phyloP scores from a whole-genome alignment of 164 flowering plant genomes.

The Malania oleifera region DNA sequence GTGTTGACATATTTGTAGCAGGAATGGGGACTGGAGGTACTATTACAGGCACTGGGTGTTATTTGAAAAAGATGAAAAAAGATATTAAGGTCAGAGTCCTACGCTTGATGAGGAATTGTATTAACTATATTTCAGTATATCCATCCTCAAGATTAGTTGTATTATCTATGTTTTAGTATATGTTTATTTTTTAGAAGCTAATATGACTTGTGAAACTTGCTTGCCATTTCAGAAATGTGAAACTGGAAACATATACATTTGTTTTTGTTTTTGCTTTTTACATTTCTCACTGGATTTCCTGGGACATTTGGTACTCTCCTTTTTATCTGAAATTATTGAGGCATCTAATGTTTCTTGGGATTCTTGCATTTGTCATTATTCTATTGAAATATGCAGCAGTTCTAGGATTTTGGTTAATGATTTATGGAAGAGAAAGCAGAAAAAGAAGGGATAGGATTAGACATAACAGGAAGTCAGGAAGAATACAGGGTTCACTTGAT shows the following conservation, averaged over 20 bases:
- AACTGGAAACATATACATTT: neutral
- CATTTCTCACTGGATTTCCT: neutral
- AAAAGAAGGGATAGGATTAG: too few relatives aligned
- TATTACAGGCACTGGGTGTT: slow-evolving; percentile 66
- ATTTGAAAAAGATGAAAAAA: slow-evolving; percentile 69
- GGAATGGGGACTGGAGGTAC: slow-evolving; percentile 87
- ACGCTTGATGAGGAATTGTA: neutral
- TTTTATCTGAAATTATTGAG: too few relatives aligned
- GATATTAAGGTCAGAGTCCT: slow-evolving; percentile 48
- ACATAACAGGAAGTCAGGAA: too few relatives aligned
- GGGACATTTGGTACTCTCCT: too few relatives aligned
- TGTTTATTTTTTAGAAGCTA: neutral
- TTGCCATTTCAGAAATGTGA: neutral
- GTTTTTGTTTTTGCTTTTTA: neutral
- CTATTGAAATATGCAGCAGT: too few relatives aligned
- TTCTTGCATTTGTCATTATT: too few relatives aligned
- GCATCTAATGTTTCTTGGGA: too few relatives aligned
- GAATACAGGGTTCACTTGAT: too few relatives aligned
- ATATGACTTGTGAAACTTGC: neutral
- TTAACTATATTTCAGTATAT: neutral
- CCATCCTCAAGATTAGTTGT: neutral
- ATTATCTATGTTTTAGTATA: neutral
- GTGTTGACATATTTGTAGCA: slow-evolving; percentile 67
- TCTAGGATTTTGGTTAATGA: too few relatives aligned
- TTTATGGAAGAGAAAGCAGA: too few relatives aligned